Evolutionary conservation across 2,329 filamentous ascomycete species (phyloP).

Genomic region (Malbranchea zuffiana): DNA sequence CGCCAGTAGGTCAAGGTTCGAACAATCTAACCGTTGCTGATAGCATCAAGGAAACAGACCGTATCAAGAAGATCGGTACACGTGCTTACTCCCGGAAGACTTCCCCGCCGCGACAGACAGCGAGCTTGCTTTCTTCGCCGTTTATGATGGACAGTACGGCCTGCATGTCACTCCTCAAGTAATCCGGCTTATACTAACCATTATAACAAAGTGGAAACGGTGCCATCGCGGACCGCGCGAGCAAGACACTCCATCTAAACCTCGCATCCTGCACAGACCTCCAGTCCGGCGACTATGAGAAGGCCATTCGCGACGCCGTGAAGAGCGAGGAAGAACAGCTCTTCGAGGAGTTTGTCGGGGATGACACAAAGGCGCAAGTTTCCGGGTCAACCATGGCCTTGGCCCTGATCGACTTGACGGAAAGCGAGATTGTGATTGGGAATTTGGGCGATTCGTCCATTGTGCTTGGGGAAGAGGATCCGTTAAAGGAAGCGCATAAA

Average conservation of each 20-base stretch:
- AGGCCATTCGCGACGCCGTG: constrained; percentile 23
- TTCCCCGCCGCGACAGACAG: constrained; percentile 22
- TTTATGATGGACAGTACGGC: constrained; percentile 29
- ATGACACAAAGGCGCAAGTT: constrained; percentile 20
- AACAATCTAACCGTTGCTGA: too few relatives aligned
- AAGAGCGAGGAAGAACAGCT: constrained; percentile 23
- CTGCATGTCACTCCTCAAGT: background rate
- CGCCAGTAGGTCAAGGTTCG: too few relatives aligned
- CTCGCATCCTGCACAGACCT: constrained; percentile 24
- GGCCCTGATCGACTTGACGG: constrained; percentile 25
- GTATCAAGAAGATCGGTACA: constrained; percentile 25
- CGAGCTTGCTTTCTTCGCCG: constrained; percentile 24
- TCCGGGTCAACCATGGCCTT: constrained; percentile 27
- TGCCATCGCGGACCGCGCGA: constrained; percentile 26
- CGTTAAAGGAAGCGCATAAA: constrained; percentile 12
- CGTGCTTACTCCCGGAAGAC: constrained; percentile 21
- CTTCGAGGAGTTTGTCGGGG: constrained; percentile 20
- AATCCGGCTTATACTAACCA: background rate
- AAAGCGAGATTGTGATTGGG: constrained; percentile 24
- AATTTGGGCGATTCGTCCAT: constrained; percentile 30
- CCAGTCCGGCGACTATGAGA: constrained; percentile 21
- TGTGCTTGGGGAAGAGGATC: constrained; percentile 25
- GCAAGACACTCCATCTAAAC: constrained; percentile 20
- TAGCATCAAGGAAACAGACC: constrained; percentile 24
- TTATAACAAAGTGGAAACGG: constrained; percentile 20